Conservation (phyloP, 805 yeast genomes). For the Helenozyma baotianmanensis region DNA sequence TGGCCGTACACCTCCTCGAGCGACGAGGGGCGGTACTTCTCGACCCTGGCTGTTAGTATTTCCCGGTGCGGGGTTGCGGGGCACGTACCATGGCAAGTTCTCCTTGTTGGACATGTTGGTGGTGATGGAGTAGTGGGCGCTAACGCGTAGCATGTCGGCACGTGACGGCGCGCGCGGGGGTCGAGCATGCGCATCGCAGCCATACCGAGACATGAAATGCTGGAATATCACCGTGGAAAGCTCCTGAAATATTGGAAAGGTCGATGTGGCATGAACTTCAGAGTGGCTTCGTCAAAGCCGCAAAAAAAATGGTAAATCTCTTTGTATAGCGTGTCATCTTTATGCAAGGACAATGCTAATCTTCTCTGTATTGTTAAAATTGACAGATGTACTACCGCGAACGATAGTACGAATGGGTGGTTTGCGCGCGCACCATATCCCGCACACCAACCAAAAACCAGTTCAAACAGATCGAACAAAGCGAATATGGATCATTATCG, state of each 20-base stretch:
- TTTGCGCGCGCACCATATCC: conserved; percentile 1
- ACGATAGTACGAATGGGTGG: conserved; percentile 33
- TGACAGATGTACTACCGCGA: conserved; percentile 74
- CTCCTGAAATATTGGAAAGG: no score
- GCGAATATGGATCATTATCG: no score
- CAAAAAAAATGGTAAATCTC: conserved; percentile 95
- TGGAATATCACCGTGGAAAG: neutral
- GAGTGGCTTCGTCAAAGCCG: no score
- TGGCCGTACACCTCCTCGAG: conserved; percentile 92
- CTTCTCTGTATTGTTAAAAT: conserved; percentile 99
- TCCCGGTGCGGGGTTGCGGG: no score
- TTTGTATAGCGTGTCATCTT: conserved; percentile 99
- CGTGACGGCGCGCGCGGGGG: conserved; percentile 4
- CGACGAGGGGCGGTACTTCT: conserved; percentile 84
- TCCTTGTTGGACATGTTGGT: conserved; percentile 11
- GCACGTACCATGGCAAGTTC: conserved; percentile 20
- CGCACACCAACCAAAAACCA: neutral
- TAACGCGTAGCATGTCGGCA: conserved; percentile 1
- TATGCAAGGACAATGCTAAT: conserved; percentile 99
- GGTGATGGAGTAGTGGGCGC: neutral
- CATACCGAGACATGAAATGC: neutral
- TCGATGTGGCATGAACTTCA: no score
- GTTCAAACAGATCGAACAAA: no score
- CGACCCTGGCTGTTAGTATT: conserved; percentile 58
- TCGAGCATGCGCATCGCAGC: conserved; percentile 5